phyloP scores from a whole-genome alignment of 2,329 filamentous ascomycete genomes.

The Fusarium kyushuense region DNA sequence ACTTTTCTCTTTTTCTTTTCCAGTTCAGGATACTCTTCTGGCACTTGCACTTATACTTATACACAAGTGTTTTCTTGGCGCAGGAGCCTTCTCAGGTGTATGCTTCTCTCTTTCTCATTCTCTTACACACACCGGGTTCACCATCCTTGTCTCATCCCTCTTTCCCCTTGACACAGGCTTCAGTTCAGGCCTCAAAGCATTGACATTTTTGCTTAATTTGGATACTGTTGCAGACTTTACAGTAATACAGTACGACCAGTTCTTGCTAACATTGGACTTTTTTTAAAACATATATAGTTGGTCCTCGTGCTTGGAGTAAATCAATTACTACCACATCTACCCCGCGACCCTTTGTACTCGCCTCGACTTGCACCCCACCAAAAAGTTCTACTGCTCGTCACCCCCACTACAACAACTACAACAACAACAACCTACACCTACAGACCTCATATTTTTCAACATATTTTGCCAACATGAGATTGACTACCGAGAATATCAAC shows the following conservation, averaged over 20 bases:
- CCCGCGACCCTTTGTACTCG: constrained; percentile 45
- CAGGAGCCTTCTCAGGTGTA: constrained; percentile 18
- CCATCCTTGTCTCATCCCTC: constrained; percentile 37
- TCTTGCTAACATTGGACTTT: constrained; percentile 45
- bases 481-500: constrained; percentile 92
- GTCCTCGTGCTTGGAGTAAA: constrained; percentile 37
- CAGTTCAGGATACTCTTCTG: constrained; percentile 31
- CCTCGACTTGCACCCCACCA: constrained; percentile 46
- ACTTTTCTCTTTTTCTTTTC: not conserved
- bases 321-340: constrained; percentile 44
- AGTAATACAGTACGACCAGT: constrained; percentile 21
- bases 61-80: constrained; percentile 20
- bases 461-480: constrained; percentile 53
- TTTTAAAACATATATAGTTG: constrained; percentile 37
- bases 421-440: constrained; percentile 11
- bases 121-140: constrained; percentile 29
- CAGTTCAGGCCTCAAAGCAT: constrained; percentile 34
- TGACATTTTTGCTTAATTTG: constrained; percentile 27
- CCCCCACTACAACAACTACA: constrained; percentile 36
- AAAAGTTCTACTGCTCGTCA: constrained; percentile 39
- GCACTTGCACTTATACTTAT: constrained; percentile 8
- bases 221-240: constrained; percentile 2
- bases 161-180: constrained; percentile 28
- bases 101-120: constrained; percentile 24
- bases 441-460: constrained; percentile 44